Percentiles rank a stretch among this genome's conserved stretches.
Evolutionary conservation across 345 rosid genomes (phyloP).

Genomic region (Linum tenue): DNA sequence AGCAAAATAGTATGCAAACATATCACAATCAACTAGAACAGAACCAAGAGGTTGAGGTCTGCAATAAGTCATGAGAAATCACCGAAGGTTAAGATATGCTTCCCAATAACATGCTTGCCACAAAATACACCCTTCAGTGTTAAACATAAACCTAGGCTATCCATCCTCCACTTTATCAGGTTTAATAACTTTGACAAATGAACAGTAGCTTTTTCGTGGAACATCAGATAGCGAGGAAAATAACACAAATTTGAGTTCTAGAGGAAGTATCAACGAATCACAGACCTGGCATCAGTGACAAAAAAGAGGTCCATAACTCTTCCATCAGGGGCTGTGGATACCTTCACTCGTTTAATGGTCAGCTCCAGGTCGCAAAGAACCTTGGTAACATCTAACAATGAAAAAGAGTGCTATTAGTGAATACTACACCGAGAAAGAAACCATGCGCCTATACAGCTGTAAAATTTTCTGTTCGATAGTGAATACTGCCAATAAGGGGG

Average conservation of each 20-base stretch:
- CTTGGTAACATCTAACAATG: slow-evolving; percentile 42
- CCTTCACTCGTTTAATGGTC: slow-evolving; percentile 55
- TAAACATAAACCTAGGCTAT: too few species aligned
- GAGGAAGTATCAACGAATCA: slow-evolving; percentile 9
- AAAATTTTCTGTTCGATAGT: not conserved
- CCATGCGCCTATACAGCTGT: not conserved
- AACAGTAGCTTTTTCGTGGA: too few species aligned
- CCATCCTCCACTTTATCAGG: too few species aligned
- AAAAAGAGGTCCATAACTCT: slow-evolving; percentile 63
- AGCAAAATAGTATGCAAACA: too few species aligned
- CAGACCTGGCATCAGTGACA: slow-evolving; percentile 60
- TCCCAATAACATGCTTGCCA: too few species aligned
- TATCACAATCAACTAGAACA: not conserved
- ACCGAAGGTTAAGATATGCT: slow-evolving; percentile 1
- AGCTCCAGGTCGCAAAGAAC: slow-evolving; percentile 63
- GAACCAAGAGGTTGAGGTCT: not conserved
- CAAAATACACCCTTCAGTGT: too few species aligned
- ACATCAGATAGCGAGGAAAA: not conserved
- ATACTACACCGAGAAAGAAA: not conserved
- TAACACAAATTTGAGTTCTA: not conserved
- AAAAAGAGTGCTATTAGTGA: not conserved
- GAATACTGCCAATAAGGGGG: not conserved
- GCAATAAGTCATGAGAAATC: not conserved
- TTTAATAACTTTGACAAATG: too few species aligned
- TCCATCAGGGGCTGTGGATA: slow-evolving; percentile 63